Percentiles rank a stretch among this genome's conserved stretches.
Evolutionary conservation across 768 basidiomycete species (phyloP).

Genomic region (Tephrocybe sp.): DNA sequence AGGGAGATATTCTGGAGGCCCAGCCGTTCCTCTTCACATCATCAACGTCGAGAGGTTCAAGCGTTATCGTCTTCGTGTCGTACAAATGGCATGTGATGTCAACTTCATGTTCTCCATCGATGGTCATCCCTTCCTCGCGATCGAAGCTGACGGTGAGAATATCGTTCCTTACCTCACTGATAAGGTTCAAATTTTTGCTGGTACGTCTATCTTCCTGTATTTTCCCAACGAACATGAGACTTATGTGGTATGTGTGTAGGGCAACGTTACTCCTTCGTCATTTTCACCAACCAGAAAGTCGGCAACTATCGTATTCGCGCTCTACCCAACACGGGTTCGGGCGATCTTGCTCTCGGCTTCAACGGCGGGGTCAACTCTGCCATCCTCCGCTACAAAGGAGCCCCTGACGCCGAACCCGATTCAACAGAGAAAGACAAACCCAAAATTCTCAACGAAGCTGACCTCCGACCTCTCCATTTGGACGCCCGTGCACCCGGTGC

Average conservation of each 20-base stretch:
- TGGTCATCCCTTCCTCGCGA: conserved; percentile 22
- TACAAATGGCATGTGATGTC: conserved; percentile 41
- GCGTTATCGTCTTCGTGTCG: conserved; percentile 47
- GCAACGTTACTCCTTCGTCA: conserved; percentile 43
- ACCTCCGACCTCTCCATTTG: conserved; percentile 11
- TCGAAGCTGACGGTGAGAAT: conserved; percentile 32
- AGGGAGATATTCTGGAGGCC: conserved; percentile 34
- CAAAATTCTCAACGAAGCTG: conserved; percentile 7
- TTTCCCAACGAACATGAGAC: conserved; percentile 1
- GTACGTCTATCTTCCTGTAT: conserved; percentile 14
- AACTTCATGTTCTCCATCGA: conserved; percentile 24
- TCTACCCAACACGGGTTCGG: conserved; percentile 13
- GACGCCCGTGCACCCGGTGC: conserved; percentile 10
- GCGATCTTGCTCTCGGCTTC: conserved; percentile 6
- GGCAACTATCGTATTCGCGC: conserved; percentile 33
- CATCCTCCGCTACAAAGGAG: conserved; percentile 15
- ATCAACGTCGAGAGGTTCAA: conserved; percentile 33
- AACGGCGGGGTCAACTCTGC: conserved; percentile 16
- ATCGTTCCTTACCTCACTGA: conserved; percentile 25
- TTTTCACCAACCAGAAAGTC: conserved; percentile 27
- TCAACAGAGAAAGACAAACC: background rate
- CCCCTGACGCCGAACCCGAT: conserved; percentile 8
- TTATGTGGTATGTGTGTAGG: conserved; percentile 16
- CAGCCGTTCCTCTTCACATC: conserved; percentile 30
- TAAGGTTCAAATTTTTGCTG: conserved; percentile 27